Base-by-base conservation (phyloP, 345 rosid species). In the Gossypium mustelinum region DNA sequence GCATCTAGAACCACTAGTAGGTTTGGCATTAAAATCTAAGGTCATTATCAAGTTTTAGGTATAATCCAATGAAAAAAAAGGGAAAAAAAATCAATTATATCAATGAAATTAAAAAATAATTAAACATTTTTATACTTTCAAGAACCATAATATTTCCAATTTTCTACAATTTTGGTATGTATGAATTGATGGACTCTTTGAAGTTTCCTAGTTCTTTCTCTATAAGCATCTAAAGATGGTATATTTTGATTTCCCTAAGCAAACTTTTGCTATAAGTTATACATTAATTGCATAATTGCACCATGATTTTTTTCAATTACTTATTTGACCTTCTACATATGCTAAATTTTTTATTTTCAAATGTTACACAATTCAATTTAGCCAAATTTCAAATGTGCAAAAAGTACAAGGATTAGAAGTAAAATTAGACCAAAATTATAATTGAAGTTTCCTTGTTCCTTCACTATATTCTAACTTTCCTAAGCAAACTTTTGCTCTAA, bases 61-160 rank as follows among this genome's bases (percentile, higher is more conserved):
- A 22, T 16, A 12, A 11, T 39, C 18, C 44, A 48, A 20, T 2
- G 51, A 0, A 47, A 11, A 29, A 47, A 47, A 47, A 0, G 51
- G 47, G 1, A 2, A 43, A 24, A 2, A 18, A 18, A 4, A 4
- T 34, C 41, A 47, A 47, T 47, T 47, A 9, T 1, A 56, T 0
- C 60, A 18, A 18, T 56, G 12, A 56, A 54, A 18, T 18, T 10
- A 18, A 18, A 52, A 47, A 0, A 47, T 25, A 47, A 47, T 12
- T 34, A 27, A 69, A 51, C 24, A 69, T 11, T 56, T 62, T 77
- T 5, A 34, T 34, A 81, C 82, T 75, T 84, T 82, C 76, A 51
- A 68, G 78, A 82, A 70, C 25, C 76, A 44, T 10, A 29, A 59
- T 34, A 60, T 13, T 54, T 64, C 56, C 75, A 74, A 60, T 57